Conservation (phyloP, 371 early-diverging fungal species). For the Saksenaea vasiformis region DNA sequence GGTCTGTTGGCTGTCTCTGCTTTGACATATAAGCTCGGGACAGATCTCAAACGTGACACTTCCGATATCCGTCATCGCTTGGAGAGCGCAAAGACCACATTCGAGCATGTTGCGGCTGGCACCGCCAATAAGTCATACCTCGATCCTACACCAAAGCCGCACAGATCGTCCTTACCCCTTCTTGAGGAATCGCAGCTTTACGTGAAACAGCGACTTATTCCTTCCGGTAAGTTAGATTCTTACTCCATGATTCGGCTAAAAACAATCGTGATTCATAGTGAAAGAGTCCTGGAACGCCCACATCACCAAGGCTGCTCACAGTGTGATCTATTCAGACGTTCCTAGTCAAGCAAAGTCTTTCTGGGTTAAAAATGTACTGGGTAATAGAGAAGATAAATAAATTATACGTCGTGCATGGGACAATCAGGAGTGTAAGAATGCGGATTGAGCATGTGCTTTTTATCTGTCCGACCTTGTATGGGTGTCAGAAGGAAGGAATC, state of each 20-base stretch:
- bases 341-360: slow-evolving; percentile 20
- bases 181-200: slow-evolving; percentile 22
- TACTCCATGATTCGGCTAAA: not conserved
- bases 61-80: slow-evolving; percentile 20
- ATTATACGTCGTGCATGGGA: not conserved
- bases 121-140: slow-evolving; percentile 14
- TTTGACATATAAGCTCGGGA: slow-evolving; percentile 34
- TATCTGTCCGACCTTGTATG: too few relatives aligned
- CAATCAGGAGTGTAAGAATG: not conserved
- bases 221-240: slow-evolving; percentile 15
- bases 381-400: slow-evolving; percentile 13
- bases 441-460: not conserved
- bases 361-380: slow-evolving; percentile 34
- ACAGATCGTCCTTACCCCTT: not conserved
- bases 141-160: not conserved
- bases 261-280: slow-evolving; percentile 17
- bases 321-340: slow-evolving; percentile 35
- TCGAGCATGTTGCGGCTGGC: slow-evolving; percentile 25
- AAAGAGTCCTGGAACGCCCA: slow-evolving; percentile 47
- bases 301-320: slow-evolving; percentile 26
- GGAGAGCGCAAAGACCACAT: slow-evolving; percentile 18
- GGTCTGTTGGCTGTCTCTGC: slow-evolving; percentile 34
- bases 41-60: slow-evolving; percentile 23
- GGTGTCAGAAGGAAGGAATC: too few relatives aligned
- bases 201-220: slow-evolving; percentile 17